phyloP scores from a whole-genome alignment of 305 asterid genomes.

The Monarda citriodora region DNA sequence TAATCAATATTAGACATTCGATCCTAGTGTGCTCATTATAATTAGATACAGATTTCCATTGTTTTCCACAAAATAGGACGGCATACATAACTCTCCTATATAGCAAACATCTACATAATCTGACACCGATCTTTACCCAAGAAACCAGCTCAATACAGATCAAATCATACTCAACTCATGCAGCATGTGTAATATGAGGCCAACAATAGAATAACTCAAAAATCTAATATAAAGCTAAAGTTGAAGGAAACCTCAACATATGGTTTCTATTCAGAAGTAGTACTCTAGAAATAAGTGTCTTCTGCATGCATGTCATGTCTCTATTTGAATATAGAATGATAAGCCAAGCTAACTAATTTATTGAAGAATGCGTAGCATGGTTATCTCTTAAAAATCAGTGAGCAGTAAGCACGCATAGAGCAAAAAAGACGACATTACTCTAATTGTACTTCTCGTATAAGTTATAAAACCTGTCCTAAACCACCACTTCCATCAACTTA shows the following conservation, averaged over 20 bases:
- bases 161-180: not conserved
- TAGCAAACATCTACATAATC: not conserved
- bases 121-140: not conserved
- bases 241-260: not conserved
- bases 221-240: constrained; percentile 1
- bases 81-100: not conserved
- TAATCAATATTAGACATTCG: not conserved
- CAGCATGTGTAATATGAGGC: not conserved
- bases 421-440: constrained; percentile 1
- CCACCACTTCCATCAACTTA: constrained; percentile 2
- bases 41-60: not conserved
- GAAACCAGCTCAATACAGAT: not conserved
- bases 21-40: not conserved
- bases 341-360: not conserved
- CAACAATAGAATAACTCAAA: not conserved
- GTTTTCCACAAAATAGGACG: not conserved
- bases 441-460: constrained; percentile 1
- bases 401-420: not conserved
- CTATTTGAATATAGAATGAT: not conserved
- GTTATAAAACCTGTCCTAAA: not conserved
- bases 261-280: not conserved
- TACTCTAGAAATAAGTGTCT: not conserved
- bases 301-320: not conserved
- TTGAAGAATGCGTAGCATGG: no score
- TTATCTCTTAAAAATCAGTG: not conserved